Conservation (phyloP, 306 rosid species). For the Sechiopsis laciniata region DNA sequence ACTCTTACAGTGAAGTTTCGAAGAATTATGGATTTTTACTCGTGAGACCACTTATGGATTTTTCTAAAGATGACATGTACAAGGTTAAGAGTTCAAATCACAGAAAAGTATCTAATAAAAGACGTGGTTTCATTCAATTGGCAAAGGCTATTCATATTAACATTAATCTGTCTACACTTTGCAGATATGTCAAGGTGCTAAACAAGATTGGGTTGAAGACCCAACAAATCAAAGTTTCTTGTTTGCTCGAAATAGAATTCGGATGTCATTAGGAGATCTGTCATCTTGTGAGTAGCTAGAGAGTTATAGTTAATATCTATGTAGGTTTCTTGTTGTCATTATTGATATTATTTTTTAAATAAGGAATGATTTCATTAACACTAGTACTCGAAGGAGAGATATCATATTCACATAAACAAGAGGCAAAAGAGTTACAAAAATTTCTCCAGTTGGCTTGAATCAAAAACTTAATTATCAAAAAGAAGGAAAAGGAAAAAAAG, state of each 20-base stretch:
- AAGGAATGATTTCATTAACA: neutral
- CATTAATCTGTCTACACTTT: conserved; percentile 8
- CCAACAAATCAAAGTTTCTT: conserved; percentile 69
- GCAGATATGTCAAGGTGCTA: conserved; percentile 65
- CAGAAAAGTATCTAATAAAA: neutral
- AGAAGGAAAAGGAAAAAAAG: neutral
- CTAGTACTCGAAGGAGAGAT: neutral
- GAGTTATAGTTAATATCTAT: neutral
- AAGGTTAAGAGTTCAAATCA: conserved; percentile 41
- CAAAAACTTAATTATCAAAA: neutral
- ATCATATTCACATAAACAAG: neutral
- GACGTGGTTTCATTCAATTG: neutral
- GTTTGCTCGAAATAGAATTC: conserved; percentile 81
- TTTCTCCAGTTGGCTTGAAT: neutral
- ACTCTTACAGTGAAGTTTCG: conserved; percentile 30
- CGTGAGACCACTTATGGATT: conserved; percentile 77
- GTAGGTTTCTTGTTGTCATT: neutral
- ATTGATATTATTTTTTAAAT: neutral
- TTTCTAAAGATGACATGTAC: conserved; percentile 83
- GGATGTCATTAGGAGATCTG: conserved; percentile 45
- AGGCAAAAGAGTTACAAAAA: neutral
- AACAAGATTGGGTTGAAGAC: conserved; percentile 86
- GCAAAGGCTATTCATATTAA: neutral
- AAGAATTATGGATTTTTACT: conserved; percentile 53
- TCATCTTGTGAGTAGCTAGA: conserved; percentile 55